A percentile compares a stretch with the other conserved stretches of the same genome.
phyloP scores from a whole-genome alignment of 139 green algal species.

The Microglena sp. region DNA sequence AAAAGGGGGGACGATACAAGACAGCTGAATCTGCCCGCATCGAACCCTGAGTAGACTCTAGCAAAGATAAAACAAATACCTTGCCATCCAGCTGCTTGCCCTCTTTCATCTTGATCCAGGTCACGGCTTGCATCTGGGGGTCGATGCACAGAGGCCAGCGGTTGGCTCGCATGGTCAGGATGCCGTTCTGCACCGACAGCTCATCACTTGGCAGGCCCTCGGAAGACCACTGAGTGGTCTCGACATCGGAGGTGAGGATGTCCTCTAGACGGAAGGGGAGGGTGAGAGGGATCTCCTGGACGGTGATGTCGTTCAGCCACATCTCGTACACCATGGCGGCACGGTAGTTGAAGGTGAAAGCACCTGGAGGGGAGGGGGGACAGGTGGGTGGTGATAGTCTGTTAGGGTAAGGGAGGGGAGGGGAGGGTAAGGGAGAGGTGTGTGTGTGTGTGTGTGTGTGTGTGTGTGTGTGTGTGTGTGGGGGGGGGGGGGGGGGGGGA shows the following conservation, averaged over 20 bases:
- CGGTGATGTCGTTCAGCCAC: constrained; percentile 58
- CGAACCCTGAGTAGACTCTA: too few relatives aligned
- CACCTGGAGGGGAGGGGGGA: constrained; percentile 15
- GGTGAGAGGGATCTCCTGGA: constrained; percentile 49
- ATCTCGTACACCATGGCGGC: constrained; percentile 60
- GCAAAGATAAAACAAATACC: too few relatives aligned
- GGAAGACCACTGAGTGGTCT: constrained; percentile 54
- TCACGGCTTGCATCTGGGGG: constrained; percentile 73
- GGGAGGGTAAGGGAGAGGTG: neutral
- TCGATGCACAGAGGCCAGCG: constrained; percentile 79
- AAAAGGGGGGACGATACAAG: too few relatives aligned
- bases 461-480: too few relatives aligned
- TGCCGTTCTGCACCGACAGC: constrained; percentile 77
- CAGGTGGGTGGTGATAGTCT: too few relatives aligned
- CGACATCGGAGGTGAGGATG: constrained; percentile 68
- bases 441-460: neutral
- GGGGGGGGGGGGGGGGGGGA: too few relatives aligned
- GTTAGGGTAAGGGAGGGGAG: neutral
- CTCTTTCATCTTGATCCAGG: constrained; percentile 79
- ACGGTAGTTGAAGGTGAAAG: constrained; percentile 79
- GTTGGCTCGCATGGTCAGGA: constrained; percentile 60
- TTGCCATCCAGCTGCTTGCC: constrained; percentile 67
- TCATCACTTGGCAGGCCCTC: constrained; percentile 73
- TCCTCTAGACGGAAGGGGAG: constrained; percentile 61
- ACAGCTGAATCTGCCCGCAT: too few relatives aligned